Evolutionary conservation across 768 basidiomycete species (phyloP), one percentile per base, ranked within the genome.

Genomic region (Psilocybe cyanescens): DNA sequence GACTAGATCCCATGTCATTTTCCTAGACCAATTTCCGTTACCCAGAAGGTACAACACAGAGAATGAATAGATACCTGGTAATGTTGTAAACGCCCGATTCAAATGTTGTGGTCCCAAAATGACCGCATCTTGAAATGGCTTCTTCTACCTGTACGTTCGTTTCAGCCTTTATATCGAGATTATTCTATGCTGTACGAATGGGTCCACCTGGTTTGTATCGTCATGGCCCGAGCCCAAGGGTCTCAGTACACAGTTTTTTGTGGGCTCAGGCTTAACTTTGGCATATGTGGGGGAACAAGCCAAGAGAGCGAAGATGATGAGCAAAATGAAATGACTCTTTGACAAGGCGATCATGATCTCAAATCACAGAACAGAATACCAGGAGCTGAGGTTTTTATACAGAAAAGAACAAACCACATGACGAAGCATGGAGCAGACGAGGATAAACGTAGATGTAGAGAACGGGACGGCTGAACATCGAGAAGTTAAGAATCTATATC

Each of bases 1-100:
- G 4, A 72, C 69, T 8, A 86, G 72, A 59, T 85, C 68, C 84
- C 84, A 86, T 0, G 75, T 80, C 83, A 86, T 82, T 63, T 83
- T 85, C 68, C 83, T 83, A 53, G 11, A 35, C 11, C 19, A 55
- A 41, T 2, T 24, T 24, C 24, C 24, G 24, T 24, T 24, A 24
- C 24, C 2, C 24, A 24, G 24, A 24, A 24, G 24, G 24, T 24
- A 24, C 12, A 17, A 35, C 14, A 11, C 9, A 6, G 30, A 52
- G n/a, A 33, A 8, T 30, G 17, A 33, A 31, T 8, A 52, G 67
- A 24, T 33, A 80, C 83, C 82, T 76, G 0, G 85, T 86, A 19
- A 86, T 82, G 63, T 84, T 85, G 65, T 77, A 85, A 4, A 73
- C 68, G 3, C 84, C 84, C 0, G 72, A 44, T 48, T 75, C 77